Conservation (phyloP, 2,329 filamentous ascomycete genomes). For the Xylaria polymorpha region DNA sequence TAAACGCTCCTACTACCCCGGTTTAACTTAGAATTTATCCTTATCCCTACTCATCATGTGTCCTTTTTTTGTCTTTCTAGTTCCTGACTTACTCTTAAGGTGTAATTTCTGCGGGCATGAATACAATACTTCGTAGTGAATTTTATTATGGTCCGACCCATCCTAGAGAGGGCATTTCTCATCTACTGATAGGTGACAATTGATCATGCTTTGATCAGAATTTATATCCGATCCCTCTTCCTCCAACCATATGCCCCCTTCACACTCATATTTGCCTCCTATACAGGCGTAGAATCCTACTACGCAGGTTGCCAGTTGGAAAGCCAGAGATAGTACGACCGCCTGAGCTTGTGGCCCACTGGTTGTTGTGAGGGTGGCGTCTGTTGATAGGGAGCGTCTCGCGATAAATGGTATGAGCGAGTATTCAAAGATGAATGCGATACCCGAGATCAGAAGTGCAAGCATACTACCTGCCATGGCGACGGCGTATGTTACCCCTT, state of each 20-base stretch:
- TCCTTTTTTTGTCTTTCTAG: not conserved
- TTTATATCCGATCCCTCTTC: not conserved
- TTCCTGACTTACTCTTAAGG: not conserved
- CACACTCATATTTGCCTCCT: constrained; percentile 36
- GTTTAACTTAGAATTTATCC: not conserved
- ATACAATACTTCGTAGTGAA: not conserved
- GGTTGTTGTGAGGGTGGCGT: constrained; percentile 5
- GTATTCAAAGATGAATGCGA: constrained; percentile 29
- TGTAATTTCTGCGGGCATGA: too few relatives aligned
- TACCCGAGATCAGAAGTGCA: constrained; percentile 22
- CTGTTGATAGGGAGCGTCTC: not conserved
- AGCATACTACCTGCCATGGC: constrained; percentile 21
- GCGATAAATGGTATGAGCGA: constrained; percentile 17
- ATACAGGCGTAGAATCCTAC: constrained; percentile 37
- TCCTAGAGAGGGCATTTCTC: constrained; percentile 1
- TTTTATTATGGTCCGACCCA: not conserved
- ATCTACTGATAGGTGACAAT: not conserved
- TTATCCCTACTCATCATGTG: not conserved
- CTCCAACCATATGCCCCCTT: constrained; percentile 17
- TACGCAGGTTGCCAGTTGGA: constrained; percentile 25
- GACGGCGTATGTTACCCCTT: constrained; percentile 8
- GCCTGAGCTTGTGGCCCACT: constrained; percentile 23
- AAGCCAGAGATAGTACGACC: not conserved
- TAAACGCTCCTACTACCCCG: not conserved
- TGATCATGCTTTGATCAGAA: not conserved